Evolutionary conservation across 1,139 yeast genomes (phyloP).

Genomic region (Dujonia santamariae): DNA sequence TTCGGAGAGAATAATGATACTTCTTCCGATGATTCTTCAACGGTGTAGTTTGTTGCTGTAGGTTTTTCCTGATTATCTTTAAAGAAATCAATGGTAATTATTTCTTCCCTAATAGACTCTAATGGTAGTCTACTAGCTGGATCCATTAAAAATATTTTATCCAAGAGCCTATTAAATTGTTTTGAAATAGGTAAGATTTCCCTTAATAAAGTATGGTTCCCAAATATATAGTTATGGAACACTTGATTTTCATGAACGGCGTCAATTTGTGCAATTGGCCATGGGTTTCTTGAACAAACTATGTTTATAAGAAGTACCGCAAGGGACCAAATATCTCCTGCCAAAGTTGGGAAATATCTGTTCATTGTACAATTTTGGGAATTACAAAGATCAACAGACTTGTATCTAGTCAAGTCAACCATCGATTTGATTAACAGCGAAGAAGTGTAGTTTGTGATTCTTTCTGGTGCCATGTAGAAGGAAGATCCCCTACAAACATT

Average conservation of each 20-base stretch:
- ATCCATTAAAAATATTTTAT: constrained; percentile 53
- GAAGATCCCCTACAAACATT: constrained; percentile 84
- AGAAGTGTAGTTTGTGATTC: constrained; percentile 51
- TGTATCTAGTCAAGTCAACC: constrained; percentile 30
- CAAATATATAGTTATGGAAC: constrained; percentile 43
- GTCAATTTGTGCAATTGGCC: constrained; percentile 73
- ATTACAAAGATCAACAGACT: constrained; percentile 17
- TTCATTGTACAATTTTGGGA: constrained; percentile 19
- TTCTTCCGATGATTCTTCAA: constrained; percentile 3
- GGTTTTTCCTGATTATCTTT: constrained; percentile 16
- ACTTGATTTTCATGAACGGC: constrained; percentile 55
- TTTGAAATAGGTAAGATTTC: constrained; percentile 63
- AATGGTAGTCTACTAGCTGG: constrained; percentile 64
- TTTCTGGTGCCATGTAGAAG: constrained; percentile 92
- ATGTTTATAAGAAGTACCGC: constrained; percentile 80
- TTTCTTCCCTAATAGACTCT: constrained; percentile 40
- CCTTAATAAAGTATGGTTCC: constrained; percentile 24
- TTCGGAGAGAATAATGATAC: constrained; percentile 5
- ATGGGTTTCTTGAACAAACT: constrained; percentile 83
- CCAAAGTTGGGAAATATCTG: constrained; percentile 57
- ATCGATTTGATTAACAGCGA: constrained; percentile 24
- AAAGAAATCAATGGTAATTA: constrained; percentile 41
- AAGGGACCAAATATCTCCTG: constrained; percentile 88
- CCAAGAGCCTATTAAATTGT: constrained; percentile 56
- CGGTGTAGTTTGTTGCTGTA: constrained; percentile 3